Evolutionary conservation across 2,329 filamentous ascomycete species (phyloP), one percentile per base, ranked within the genome.

Genomic region (Colletotrichum camelliae): DNA sequence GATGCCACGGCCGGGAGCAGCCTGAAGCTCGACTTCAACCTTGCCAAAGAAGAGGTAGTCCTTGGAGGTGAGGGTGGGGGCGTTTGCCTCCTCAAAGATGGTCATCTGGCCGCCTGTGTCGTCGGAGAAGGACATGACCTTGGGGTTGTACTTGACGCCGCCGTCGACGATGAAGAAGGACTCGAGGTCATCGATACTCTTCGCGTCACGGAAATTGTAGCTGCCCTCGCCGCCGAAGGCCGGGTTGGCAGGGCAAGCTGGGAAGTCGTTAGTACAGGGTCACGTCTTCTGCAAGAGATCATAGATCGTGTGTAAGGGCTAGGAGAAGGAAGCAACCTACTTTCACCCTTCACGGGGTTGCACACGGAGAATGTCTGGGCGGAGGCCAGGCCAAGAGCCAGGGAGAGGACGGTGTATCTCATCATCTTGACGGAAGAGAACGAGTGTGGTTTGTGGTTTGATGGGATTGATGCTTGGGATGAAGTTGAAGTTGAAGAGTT

Each of bases 141-240:
- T 83, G 67, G 84, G 83, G 73, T 82, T 81, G 76, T 86, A 84
- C 29, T 81, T 81, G 7, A 85, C 88, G 67, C 89, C 86, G 74
- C 83, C 83, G 61, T 90, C 90, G 12, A 90, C 85, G 1, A 88
- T 90, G 84, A 94, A 95, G 78, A 90, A 88, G 74, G 80, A 83
- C 81, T 84, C 78, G 77, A 85, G 82, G 55, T 81, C 81, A 57
- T 85, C 86, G 57, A 77, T 64, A 33, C 81, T 80, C 55, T 83
- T 86, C 81, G 74, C 65, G 6, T 21, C 43, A n/a, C 66, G 64
- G 68, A 78, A 77, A 68, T 77, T 68, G 67, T 68, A 77, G 55
- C 6, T 39, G 64, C 64, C 66, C 16, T 72, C 66, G 55, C 62
- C 66, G 52, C 77, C 77, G 39, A 78, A 77, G 12, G 77, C 77